phyloP scores from a whole-genome alignment of 768 basidiomycete genomes.

The Macrolepiota fuliginosa region DNA sequence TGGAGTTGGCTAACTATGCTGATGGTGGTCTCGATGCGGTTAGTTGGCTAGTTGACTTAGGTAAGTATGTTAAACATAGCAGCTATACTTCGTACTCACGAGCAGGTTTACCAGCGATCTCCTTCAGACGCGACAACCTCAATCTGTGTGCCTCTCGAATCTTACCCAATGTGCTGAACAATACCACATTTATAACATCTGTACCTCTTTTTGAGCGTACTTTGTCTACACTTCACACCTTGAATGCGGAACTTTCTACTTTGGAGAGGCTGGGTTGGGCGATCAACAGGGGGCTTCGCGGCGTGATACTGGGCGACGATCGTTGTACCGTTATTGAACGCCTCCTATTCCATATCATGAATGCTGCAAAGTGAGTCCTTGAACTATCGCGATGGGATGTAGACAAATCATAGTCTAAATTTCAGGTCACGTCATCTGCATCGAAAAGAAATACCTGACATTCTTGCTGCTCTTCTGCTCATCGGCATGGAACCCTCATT shows the following conservation, averaged over 20 bases:
- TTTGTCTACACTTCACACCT: slow-evolving; percentile 32
- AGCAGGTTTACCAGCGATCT: background rate
- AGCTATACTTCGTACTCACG: background rate
- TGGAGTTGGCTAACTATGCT: slow-evolving; percentile 11
- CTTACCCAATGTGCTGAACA: slow-evolving; percentile 15
- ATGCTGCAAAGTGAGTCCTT: slow-evolving; percentile 44
- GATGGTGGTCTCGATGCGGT: background rate
- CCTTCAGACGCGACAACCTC: background rate
- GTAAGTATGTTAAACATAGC: background rate
- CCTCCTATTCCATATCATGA: slow-evolving; percentile 37
- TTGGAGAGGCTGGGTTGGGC: slow-evolving; percentile 34
- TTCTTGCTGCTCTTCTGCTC: slow-evolving; percentile 48
- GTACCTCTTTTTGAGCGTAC: slow-evolving; percentile 26
- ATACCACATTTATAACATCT: background rate
- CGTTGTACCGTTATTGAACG: slow-evolving; percentile 36
- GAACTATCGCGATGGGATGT: background rate
- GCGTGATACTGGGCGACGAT: slow-evolving; percentile 15
- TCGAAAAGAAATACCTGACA: slow-evolving; percentile 41
- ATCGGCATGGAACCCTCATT: slow-evolving; percentile 56
- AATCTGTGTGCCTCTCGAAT: slow-evolving; percentile 11
- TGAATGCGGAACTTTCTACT: slow-evolving; percentile 41
- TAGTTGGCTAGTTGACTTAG: background rate
- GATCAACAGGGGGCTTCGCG: slow-evolving; percentile 2
- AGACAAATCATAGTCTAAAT: background rate
- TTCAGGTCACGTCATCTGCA: slow-evolving; percentile 33